These are phyloP conservation scores for Pseudogymnoascus sp. DNA, from an alignment of 2,329 filamentous ascomycete genomes.

Conservation along the genomic window DNA sequence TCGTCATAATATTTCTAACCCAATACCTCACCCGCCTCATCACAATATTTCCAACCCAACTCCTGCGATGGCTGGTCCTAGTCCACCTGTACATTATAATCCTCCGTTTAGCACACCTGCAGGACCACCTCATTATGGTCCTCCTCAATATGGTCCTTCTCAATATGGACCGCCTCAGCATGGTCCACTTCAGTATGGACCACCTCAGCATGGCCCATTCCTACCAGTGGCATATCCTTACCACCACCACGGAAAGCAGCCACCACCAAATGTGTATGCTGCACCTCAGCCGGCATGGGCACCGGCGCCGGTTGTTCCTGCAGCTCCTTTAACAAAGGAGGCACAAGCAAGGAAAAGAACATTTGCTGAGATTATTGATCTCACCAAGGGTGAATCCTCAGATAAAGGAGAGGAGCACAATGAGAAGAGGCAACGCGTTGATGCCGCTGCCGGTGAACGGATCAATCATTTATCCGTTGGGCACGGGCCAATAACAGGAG, in stretches of 20 bases:
- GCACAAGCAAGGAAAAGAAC: conserved; percentile 10
- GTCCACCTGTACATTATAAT: background rate
- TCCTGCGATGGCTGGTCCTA: background rate
- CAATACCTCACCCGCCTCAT: background rate
- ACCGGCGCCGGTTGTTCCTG: background rate
- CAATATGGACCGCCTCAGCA: too few relatives aligned
- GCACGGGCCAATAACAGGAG: background rate
- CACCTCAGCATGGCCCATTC: background rate
- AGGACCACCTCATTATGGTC: background rate
- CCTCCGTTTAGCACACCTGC: background rate
- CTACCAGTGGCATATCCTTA: too few relatives aligned
- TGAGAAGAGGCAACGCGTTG: conserved; percentile 1
- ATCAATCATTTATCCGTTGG: background rate
- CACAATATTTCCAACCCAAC: background rate
- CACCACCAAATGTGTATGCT: background rate
- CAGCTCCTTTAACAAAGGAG: conserved; percentile 9
- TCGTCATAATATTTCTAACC: background rate
- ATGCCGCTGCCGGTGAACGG: background rate
- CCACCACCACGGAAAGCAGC: background rate
- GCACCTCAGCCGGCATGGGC: background rate
- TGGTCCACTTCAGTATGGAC: background rate
- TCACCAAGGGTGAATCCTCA: conserved; percentile 9
- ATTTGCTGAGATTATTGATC: conserved; percentile 13
- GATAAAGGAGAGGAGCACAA: background rate
- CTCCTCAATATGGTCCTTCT: too few relatives aligned